Evolutionary conservation across 2,329 filamentous ascomycete genomes (phyloP).

Genomic region (Cephalotrichum gorgonifer): DNA sequence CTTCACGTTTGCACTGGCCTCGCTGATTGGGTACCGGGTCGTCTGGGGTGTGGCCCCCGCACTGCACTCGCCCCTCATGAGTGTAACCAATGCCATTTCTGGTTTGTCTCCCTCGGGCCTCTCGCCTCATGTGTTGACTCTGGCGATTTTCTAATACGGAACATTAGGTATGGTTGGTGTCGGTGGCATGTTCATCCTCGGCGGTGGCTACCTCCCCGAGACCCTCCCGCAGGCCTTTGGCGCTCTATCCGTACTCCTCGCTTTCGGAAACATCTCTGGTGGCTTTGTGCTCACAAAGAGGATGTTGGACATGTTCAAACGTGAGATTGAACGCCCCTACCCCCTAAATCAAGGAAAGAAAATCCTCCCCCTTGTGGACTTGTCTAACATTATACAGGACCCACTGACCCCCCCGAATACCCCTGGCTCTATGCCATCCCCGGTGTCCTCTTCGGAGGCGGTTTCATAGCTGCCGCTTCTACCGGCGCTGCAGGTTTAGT

Average conservation of each 20-base stretch:
- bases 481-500: constrained; percentile 78
- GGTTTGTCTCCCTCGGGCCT: constrained; percentile 27
- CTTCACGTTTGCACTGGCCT: constrained; percentile 75
- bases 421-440: constrained; percentile 79
- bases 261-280: constrained; percentile 80
- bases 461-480: constrained; percentile 67
- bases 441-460: constrained; percentile 66
- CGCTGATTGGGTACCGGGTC: constrained; percentile 76
- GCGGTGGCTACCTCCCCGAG: constrained; percentile 66
- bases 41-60: constrained; percentile 82
- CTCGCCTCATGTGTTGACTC: not conserved
- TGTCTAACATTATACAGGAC: constrained; percentile 32
- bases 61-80: constrained; percentile 83
- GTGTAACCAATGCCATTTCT: constrained; percentile 85
- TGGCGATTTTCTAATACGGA: not conserved
- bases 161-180: constrained; percentile 68
- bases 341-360: too few species aligned
- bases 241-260: constrained; percentile 68
- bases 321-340: constrained; percentile 27
- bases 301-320: constrained; percentile 88
- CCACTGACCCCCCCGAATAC: constrained; percentile 80
- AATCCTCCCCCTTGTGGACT: not conserved
- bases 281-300: constrained; percentile 88
- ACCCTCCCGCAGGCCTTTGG: constrained; percentile 73
- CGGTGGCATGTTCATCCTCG: constrained; percentile 81